phyloP scores from a whole-genome alignment of 176 grass and related monocot species.

The Alopecurus myosuroides region DNA sequence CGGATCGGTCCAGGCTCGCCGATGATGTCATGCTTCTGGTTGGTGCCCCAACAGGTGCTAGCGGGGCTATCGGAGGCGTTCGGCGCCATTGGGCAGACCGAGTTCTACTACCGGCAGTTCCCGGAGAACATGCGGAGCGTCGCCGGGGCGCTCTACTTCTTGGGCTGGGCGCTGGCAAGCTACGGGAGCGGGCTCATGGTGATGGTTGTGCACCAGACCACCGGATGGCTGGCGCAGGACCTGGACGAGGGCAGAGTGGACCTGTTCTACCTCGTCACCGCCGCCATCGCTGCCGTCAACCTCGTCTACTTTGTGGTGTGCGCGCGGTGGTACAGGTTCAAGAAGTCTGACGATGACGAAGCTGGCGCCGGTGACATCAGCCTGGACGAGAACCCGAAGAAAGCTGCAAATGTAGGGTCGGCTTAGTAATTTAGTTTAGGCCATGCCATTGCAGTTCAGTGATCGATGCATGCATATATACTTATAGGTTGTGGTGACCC shows the following conservation, averaged over 20 bases:
- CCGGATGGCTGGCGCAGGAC: not conserved
- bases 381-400: not conserved
- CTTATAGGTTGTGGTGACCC: no score
- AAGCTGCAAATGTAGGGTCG: no score
- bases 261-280: not conserved
- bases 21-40: not conserved
- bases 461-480: no score
- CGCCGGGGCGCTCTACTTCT: not conserved
- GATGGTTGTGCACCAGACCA: not conserved
- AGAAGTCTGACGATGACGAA: not conserved
- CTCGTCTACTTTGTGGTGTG: not conserved
- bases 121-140: not conserved
- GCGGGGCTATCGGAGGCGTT: not conserved
- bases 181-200: not conserved
- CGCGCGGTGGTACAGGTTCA: not conserved
- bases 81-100: not conserved
- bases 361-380: not conserved
- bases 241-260: not conserved
- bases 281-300: not conserved
- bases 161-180: not conserved
- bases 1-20: not conserved
- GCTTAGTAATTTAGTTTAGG: no score
- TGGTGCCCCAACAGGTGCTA: not conserved
- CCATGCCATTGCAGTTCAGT: no score
- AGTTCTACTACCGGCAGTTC: not conserved